These are phyloP conservation scores for Microthlaspi erraticum DNA, from an alignment of 345 rosid species.

Conservation along the genomic window DNA sequence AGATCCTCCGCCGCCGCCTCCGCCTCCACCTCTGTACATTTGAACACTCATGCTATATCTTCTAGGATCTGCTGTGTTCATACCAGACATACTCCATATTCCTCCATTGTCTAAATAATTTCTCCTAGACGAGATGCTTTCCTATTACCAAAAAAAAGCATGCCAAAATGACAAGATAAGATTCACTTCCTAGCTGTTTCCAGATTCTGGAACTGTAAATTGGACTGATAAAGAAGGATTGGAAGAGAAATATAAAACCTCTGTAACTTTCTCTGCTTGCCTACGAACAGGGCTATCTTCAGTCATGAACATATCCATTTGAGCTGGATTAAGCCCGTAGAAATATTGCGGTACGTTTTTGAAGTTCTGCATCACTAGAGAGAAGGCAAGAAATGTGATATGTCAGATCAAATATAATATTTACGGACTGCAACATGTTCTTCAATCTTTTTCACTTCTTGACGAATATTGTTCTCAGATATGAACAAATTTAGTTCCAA, in stretches of 20 bases:
- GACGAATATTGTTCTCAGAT: background rate
- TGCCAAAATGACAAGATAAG: background rate
- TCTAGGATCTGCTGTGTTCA: constrained; percentile 50
- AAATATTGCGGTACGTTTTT: constrained; percentile 74
- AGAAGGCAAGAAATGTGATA: background rate
- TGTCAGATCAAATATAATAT: constrained; percentile 9
- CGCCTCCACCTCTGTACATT: constrained; percentile 73
- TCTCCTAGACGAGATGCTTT: constrained; percentile 72
- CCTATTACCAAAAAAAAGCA: constrained; percentile 49
- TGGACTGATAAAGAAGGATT: constrained; percentile 14
- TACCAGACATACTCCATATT: constrained; percentile 61
- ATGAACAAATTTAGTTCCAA: background rate
- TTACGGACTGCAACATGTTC: constrained; percentile 2
- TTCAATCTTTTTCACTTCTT: background rate
- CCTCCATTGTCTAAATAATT: constrained; percentile 70
- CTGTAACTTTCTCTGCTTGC: constrained; percentile 71
- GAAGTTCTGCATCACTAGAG: constrained; percentile 80
- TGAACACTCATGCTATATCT: constrained; percentile 75
- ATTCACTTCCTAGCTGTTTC: background rate
- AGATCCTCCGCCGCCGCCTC: constrained; percentile 51
- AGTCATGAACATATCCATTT: constrained; percentile 92
- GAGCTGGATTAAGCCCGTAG: constrained; percentile 83
- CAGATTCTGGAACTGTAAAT: background rate
- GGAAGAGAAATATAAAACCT: constrained; percentile 57
- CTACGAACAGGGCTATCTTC: constrained; percentile 71